phyloP scores from a whole-genome alignment of 2,329 filamentous ascomycete genomes.

The Sphaerulina populicola region DNA sequence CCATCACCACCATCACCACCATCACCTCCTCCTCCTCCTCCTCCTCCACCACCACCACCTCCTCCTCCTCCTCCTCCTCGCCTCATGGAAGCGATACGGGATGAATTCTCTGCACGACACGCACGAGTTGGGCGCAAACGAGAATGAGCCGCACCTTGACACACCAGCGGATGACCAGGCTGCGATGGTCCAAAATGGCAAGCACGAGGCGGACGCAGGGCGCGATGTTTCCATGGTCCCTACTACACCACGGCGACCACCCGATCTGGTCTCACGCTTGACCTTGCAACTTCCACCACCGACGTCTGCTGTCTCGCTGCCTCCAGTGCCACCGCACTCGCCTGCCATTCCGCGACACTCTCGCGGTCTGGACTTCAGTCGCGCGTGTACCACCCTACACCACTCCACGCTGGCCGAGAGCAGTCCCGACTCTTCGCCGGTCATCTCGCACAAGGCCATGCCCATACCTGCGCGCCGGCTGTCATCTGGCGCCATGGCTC shows the following conservation, averaged over 20 bases:
- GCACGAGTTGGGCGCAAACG: background rate
- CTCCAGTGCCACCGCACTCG: constrained; percentile 1
- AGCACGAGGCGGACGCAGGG: background rate
- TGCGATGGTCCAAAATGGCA: background rate
- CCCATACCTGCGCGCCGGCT: constrained; percentile 46
- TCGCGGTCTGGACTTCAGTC: constrained; percentile 83
- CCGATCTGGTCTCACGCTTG: constrained; percentile 55
- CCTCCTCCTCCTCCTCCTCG: background rate
- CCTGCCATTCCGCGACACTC: constrained; percentile 66
- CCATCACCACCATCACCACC: too few relatives aligned
- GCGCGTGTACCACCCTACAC: constrained; percentile 87
- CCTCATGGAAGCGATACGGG: constrained; percentile 2
- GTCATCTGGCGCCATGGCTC: constrained; percentile 34
- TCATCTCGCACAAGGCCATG: constrained; percentile 61
- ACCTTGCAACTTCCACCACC: constrained; percentile 59
- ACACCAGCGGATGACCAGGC: background rate
- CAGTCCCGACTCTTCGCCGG: constrained; percentile 84
- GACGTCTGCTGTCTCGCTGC: constrained; percentile 31
- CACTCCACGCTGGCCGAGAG: constrained; percentile 89
- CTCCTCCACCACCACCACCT: too few relatives aligned
- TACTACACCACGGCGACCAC: constrained; percentile 47
- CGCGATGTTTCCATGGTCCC: constrained; percentile 14
- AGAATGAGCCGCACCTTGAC: background rate
- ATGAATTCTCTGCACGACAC: background rate
- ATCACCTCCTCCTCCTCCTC: too few relatives aligned